Base-by-base conservation (phyloP, 2,329 filamentous ascomycete species). In the Pyricularia sp. region DNA sequence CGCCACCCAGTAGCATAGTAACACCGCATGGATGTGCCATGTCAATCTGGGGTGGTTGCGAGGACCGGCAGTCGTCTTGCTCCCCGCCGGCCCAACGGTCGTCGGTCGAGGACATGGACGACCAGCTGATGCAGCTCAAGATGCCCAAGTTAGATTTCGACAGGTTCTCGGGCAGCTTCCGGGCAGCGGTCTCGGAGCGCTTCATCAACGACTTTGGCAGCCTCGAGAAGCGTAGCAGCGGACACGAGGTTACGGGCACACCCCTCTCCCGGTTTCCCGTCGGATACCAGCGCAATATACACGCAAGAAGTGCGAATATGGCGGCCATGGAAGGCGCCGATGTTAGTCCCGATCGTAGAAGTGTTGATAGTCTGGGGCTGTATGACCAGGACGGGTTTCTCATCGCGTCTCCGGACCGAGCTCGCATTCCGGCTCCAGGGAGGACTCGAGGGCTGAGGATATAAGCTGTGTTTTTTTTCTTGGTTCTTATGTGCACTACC, bases 331-430 rank as follows among this genome's bases (percentile, higher is more conserved):
- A 35, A 6, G 60, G 30, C 0, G 60, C 16, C 7, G 62, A 35
- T 31, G n/a, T 26, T 3, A 61, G 24, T 5, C 62, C 60, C 4
- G 62, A 33, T 6, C 60, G 57, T 10, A 26, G 40, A 3, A 64
- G 62, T 49, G 62, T 67, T 0, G 77, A 79, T 24, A 80, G 76
- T 40, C 65, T 78, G 33, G 77, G 76, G 1, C 64, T 79, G 62
- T 81, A 81, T 66, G 78, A 81, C 66, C 70, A 74, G 62, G 77
- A 81, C 31, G 79, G 78, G 1, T 81, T 81, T 63, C 68, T 81
- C 65, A 73, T 77, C 66, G 71, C 72, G 33, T 78, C 78, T 30
- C 79, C 78, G 2, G 75, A 75, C n/a, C 70, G 74, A 66, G 30
- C 49, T 12, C 44, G 24, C 16, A 35, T n/a, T 0, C 10, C 26